Percentiles rank a stretch among this genome's conserved stretches.
Evolutionary conservation across 345 rosid species (phyloP).

Genomic region (Salix udensis): DNA sequence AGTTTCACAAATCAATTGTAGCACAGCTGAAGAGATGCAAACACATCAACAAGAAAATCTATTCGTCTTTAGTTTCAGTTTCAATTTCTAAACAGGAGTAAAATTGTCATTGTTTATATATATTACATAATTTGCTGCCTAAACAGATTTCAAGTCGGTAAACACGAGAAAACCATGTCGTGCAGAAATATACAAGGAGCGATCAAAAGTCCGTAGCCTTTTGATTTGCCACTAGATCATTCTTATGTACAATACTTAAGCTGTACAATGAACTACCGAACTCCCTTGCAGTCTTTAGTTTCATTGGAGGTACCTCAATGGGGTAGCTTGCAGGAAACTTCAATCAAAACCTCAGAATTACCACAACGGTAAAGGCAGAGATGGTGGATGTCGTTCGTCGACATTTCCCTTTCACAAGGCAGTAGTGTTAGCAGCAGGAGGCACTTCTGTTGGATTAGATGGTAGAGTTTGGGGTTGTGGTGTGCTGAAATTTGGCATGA

Average conservation of each 20-base stretch:
- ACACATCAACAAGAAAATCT: neutral
- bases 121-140: constrained; percentile 6
- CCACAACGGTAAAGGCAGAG: neutral
- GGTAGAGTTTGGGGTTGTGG: constrained; percentile 62
- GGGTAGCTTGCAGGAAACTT: constrained; percentile 6
- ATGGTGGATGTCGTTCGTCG: neutral
- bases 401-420: constrained; percentile 23
- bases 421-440: constrained; percentile 28
- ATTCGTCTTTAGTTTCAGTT: neutral
- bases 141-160: neutral
- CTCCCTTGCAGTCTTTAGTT: constrained; percentile 4
- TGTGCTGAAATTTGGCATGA: constrained; percentile 33
- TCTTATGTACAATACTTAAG: constrained; percentile 2
- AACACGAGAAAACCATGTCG: neutral
- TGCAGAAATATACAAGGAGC: constrained; percentile 31
- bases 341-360: neutral
- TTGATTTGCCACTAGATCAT: constrained; percentile 19
- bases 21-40: neutral
- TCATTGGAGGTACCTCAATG: constrained; percentile 1
- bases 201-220: neutral
- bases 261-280: constrained; percentile 32
- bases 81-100: neutral
- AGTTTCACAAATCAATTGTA: neutral
- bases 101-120: constrained; percentile 12
- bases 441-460: constrained; percentile 35